Evolutionary conservation across 768 basidiomycete species (phyloP), one percentile per base, ranked within the genome.

Genomic region (Heimioporus sp.): DNA sequence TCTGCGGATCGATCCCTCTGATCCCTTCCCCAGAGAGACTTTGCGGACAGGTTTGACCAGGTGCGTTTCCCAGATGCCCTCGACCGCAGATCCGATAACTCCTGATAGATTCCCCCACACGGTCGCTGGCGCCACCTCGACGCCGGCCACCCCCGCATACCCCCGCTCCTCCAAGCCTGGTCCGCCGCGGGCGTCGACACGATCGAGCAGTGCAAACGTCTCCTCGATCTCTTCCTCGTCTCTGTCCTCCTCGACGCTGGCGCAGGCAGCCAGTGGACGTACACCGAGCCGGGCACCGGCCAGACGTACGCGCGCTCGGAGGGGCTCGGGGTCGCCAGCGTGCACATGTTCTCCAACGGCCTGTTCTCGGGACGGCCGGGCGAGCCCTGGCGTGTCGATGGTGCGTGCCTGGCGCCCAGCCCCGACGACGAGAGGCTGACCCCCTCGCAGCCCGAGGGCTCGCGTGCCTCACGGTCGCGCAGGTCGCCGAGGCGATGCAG

Each of bases 181-280:
- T 68, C 72, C 0, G 55, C 72, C 0, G 65, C 71, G 0, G 51
- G 50, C 17, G 64, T 80, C 6, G 77, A 80, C 59, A 52, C 63
- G 2, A 80, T 75, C 48, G 86, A 94, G 61, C 78, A 80, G 39
- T 79, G 84, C 46, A 82, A 84, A 52, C 80, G 92, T 2, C 76
- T 92, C 32, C 77, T 98, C 65, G 96, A 98, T 71, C 81, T 97
- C 37, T 95, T 94, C 73, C 72, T 85, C 48, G 88, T 92, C 30
- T 93, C 92, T 11, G 96, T 98, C 9, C 78, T 98, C 13, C 82
- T 99, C 34, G 96, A 98, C 61, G 96, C 95, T 0, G 95, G 95
- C 2, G 96, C 95, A 0, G 96, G 95, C 0, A 86, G 81, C 50
- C 62, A 71, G 2, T 98, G 95, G 95, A 69, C 68, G 11, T 98